Percentiles rank a stretch among this genome's conserved stretches.
Conservation (phyloP, 495 filamentous ascomycete species). For the Zalerion maritima region DNA sequence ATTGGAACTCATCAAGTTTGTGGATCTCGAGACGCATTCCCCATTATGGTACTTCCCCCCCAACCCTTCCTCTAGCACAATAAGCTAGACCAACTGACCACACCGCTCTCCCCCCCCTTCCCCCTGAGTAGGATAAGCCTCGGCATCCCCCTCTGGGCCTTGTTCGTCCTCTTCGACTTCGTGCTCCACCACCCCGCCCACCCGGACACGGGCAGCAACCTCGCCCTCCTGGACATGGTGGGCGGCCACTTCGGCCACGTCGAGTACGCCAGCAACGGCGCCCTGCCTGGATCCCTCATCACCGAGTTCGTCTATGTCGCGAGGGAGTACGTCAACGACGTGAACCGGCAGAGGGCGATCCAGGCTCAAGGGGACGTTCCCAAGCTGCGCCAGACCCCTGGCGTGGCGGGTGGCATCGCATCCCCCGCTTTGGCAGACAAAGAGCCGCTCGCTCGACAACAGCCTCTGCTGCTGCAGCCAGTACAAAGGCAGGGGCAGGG, state of each 20-base stretch:
- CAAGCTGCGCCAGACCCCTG: too few species aligned
- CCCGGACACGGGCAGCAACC: conserved; percentile 19
- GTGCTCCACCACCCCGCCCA: conserved; percentile 25
- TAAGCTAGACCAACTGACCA: too few species aligned
- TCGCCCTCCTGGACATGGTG: conserved; percentile 17
- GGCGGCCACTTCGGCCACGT: conserved; percentile 20
- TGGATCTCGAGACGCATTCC: conserved; percentile 17
- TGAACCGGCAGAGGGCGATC: conserved; percentile 7
- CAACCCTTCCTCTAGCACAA: too few species aligned
- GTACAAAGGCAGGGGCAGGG: too few species aligned
- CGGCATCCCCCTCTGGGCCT: conserved; percentile 17
- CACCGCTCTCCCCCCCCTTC: neutral
- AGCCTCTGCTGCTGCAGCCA: too few species aligned
- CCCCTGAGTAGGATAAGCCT: conserved; percentile 7
- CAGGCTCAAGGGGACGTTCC: too few species aligned
- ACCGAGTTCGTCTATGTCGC: conserved; percentile 21
- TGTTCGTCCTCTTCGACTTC: conserved; percentile 27
- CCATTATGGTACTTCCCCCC: conserved; percentile 19
- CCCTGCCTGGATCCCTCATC: conserved; percentile 15
- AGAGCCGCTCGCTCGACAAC: too few species aligned
- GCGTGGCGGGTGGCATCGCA: too few species aligned
- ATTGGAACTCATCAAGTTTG: conserved; percentile 18
- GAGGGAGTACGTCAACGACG: conserved; percentile 16
- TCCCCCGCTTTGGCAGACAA: too few species aligned
- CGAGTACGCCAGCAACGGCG: conserved; percentile 17